Conservation (phyloP, 179 eudicot species). For the Nepenthes alata region DNA sequence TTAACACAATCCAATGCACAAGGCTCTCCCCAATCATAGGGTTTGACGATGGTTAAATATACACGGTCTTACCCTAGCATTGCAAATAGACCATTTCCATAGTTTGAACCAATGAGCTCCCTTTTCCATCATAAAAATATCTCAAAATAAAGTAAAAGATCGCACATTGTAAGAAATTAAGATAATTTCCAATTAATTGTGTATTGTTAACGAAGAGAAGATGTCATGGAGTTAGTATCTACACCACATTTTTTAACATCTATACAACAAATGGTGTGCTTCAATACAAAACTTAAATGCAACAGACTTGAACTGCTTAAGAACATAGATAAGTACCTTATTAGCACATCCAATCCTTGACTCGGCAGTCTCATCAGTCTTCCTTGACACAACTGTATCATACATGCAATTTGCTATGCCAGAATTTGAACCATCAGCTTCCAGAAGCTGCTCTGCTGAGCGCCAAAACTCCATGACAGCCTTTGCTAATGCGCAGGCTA, state of each 20-base stretch:
- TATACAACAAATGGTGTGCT: not conserved
- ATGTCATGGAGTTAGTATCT: not conserved
- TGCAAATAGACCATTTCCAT: too few species aligned
- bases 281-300: not conserved
- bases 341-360: conserved; percentile 7
- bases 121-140: too few species aligned
- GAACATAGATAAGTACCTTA: conserved; percentile 5
- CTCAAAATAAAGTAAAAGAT: not conserved
- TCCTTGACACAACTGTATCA: conserved; percentile 13
- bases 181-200: not conserved
- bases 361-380: conserved; percentile 10
- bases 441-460: conserved; percentile 33
- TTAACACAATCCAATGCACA: too few species aligned
- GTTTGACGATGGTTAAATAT: too few species aligned
- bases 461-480: conserved; percentile 86
- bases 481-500: conserved; percentile 54
- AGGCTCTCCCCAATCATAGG: too few species aligned
- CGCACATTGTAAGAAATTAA: not conserved
- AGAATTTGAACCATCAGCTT: conserved; percentile 11
- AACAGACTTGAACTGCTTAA: not conserved
- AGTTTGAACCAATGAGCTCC: too few species aligned
- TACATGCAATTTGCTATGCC: conserved; percentile 10
- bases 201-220: too few species aligned
- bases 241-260: not conserved
- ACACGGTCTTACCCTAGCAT: too few species aligned